Percentiles rank a stretch among this genome's conserved stretches.
phyloP scores from a whole-genome alignment of 2,329 filamentous ascomycete genomes.

The Drechslera avenae region DNA sequence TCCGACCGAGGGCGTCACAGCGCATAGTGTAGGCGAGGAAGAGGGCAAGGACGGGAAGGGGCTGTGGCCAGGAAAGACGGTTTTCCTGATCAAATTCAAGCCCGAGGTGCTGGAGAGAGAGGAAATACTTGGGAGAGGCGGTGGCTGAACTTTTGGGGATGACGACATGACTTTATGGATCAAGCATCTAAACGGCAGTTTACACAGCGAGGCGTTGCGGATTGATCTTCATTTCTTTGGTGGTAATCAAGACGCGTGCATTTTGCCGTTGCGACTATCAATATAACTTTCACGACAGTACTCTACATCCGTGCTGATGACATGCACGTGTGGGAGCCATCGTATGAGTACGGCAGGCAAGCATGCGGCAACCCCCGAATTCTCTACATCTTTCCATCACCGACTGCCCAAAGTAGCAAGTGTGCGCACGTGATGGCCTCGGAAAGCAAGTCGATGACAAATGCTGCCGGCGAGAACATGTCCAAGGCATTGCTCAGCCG shows the following conservation, averaged over 20 bases:
- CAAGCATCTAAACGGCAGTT: background rate
- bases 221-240: background rate
- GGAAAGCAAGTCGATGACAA: slow-evolving; percentile 23
- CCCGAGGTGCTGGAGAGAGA: slow-evolving; percentile 92
- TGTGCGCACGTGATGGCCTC: slow-evolving; percentile 11
- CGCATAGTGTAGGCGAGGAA: slow-evolving; percentile 70
- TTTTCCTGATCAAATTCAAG: slow-evolving; percentile 92
- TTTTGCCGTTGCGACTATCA: background rate
- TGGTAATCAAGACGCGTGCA: background rate
- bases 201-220: slow-evolving; percentile 27
- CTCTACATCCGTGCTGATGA: too few species aligned
- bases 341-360: too few species aligned
- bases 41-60: slow-evolving; percentile 55
- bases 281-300: too few species aligned
- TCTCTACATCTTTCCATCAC: background rate
- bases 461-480: slow-evolving; percentile 15
- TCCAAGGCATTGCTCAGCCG: slow-evolving; percentile 9
- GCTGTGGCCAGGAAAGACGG: slow-evolving; percentile 95
- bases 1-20: slow-evolving; percentile 79
- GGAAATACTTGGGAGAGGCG: slow-evolving; percentile 71
- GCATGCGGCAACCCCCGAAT: background rate
- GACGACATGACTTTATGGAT: background rate
- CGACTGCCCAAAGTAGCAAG: slow-evolving; percentile 13
- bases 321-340: background rate
- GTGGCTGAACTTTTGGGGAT: slow-evolving; percentile 39